Conservation (phyloP, 345 rosid genomes). For the Eutrema yunnanense region DNA sequence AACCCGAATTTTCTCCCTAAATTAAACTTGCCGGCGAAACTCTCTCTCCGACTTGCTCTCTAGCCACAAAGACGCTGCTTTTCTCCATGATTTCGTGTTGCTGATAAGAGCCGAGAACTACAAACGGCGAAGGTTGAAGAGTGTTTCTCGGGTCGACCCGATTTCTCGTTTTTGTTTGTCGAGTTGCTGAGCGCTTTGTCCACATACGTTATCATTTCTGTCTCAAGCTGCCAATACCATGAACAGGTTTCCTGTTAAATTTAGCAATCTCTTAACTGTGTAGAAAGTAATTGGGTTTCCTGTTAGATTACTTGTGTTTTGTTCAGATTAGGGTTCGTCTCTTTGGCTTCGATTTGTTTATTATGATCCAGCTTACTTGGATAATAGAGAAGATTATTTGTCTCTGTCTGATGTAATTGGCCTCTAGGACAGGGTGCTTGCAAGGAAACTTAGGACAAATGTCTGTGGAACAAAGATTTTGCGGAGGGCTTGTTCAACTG, state of each 20-base stretch:
- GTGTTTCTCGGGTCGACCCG: neutral
- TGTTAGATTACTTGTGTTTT: neutral
- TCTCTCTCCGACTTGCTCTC: neutral
- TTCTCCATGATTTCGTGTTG: neutral
- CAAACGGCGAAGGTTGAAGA: neutral
- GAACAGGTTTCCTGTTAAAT: slow-evolving; percentile 13
- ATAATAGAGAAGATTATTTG: neutral
- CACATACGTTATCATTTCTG: neutral
- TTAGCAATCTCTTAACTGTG: neutral
- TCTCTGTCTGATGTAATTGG: neutral
- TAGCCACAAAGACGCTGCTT: neutral
- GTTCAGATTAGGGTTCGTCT: neutral
- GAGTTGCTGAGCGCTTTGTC: neutral
- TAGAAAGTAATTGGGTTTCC: neutral
- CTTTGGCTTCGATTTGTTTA: neutral
- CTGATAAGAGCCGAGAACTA: neutral
- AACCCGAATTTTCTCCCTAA: neutral
- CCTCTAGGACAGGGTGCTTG: slow-evolving; percentile 26
- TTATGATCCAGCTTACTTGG: neutral
- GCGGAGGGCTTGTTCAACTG: slow-evolving; percentile 23
- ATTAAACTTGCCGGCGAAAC: neutral
- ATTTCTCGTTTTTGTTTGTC: neutral
- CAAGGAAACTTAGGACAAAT: slow-evolving; percentile 20
- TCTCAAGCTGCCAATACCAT: neutral
- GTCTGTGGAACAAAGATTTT: slow-evolving; percentile 21